Percentiles rank a stretch among this genome's conserved stretches.
Evolutionary conservation across 352 stramenopile genomes (phyloP).

Genomic region (Chrysophaeum taylorii): DNA sequence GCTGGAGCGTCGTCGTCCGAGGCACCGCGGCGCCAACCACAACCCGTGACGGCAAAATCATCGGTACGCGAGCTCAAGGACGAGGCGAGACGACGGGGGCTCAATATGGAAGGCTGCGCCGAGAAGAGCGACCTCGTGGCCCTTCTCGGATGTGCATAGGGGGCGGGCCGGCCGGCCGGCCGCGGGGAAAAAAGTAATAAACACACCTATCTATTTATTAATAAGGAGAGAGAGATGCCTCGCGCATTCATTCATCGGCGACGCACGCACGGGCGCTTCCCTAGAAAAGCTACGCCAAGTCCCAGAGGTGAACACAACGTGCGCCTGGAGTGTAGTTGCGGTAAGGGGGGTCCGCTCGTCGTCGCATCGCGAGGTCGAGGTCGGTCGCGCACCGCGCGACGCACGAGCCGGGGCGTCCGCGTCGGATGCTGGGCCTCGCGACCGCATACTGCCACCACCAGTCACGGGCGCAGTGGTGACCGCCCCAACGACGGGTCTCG

Average conservation of each 20-base stretch:
- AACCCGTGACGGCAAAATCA: neutral
- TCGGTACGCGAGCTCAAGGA: neutral
- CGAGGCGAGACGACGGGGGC: neutral
- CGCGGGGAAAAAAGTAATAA: too few relatives aligned
- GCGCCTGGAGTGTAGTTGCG: neutral
- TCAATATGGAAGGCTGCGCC: neutral
- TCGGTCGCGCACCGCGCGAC: neutral
- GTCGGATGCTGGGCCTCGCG: neutral
- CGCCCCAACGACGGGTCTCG: neutral
- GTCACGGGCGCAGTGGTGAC: constrained; percentile 10
- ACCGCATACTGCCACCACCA: constrained; percentile 12
- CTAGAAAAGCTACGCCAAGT: too few relatives aligned
- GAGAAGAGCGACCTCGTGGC: constrained; percentile 1
- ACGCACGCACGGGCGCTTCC: too few relatives aligned
- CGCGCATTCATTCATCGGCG: too few relatives aligned
- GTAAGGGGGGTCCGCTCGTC: neutral
- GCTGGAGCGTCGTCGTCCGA: too few relatives aligned
- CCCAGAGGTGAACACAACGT: constrained; percentile 11
- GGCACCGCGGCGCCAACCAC: too few relatives aligned
- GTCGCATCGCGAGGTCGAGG: neutral
- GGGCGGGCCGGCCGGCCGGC: too few relatives aligned
- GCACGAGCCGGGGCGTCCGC: neutral
- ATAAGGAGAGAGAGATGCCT: too few relatives aligned
- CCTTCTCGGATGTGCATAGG: too few relatives aligned
- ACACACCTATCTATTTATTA: too few relatives aligned